Evolutionary conservation across 495 filamentous ascomycete species (phyloP), one percentile per base, ranked within the genome.

Genomic region (Penicillium canescens): DNA sequence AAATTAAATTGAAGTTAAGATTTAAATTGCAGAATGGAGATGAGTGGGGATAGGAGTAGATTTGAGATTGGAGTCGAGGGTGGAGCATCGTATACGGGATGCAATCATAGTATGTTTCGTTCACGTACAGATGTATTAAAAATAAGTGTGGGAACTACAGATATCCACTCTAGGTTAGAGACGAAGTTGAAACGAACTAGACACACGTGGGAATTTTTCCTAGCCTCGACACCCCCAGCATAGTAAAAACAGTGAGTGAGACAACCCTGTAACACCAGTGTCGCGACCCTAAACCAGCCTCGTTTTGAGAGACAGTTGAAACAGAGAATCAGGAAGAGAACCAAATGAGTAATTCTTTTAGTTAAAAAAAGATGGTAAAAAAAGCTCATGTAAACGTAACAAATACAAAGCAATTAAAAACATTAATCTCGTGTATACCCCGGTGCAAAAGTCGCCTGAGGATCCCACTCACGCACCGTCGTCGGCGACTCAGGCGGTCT

Each of bases 401-500:
- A 31, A 31, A 31, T 31, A 31, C 28, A 46, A 26, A 38, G 24
- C 28, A 33, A 34, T 21, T 21, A 13, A 41, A 12, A 49, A 49
- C 36, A 20, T 34, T 43, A 12, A 43, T 50, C 47, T 34, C 13
- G 20, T 8, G 16, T 26, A 39, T 61, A 44, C 2, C 58, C 62
- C 16, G 37, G 62, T 7, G 75, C 75, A 67, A 72, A 78, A 0
- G 70, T 72, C 13, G 67, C 23, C 24, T 66, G 52, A 0, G 70
- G 73, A 51, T 77, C 73, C 76, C 76, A 78, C 2, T 69, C 69
- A 21, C 63, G 69, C 5, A 50, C 60, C 9, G 35, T 35, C 12
- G 65, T 57, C 8, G 59, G 47, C 18, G 65, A 62, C n/a, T 62
- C 74, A 12, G 80, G 82, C 9, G 81, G 74, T 41, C 78, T 74